A percentile compares a stretch with the other conserved stretches of the same genome.
Conservation (phyloP, 176 grass and related monocot species). For the Oryza australiensis region DNA sequence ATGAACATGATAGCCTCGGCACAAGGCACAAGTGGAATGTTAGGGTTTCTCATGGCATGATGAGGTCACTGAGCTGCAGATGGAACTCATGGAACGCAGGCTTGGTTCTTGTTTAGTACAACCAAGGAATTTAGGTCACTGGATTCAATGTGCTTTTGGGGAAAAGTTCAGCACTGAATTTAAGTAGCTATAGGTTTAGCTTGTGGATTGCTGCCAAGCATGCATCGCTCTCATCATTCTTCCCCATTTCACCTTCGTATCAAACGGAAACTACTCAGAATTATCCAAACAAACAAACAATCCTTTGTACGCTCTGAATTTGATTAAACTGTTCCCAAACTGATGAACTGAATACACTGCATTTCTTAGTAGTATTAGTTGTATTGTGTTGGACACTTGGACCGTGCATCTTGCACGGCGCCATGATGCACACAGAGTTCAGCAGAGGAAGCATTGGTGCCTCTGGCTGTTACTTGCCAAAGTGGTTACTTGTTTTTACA, state of each 20-base stretch:
- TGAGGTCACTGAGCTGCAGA: conserved; percentile 35
- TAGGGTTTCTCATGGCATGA: conserved; percentile 43
- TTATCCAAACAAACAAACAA: background rate
- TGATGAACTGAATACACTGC: background rate
- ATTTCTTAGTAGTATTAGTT: background rate
- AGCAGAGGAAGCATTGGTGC: conserved; percentile 17
- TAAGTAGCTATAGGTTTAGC: conserved; percentile 47
- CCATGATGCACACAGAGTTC: conserved; percentile 20
- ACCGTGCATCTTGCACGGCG: conserved; percentile 1
- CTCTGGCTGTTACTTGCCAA: conserved; percentile 25
- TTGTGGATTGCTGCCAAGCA: conserved; percentile 62
- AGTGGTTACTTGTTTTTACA: conserved; percentile 35
- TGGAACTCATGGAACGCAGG: conserved; percentile 15
- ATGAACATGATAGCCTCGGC: conserved; percentile 40
- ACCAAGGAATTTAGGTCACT: conserved; percentile 22
- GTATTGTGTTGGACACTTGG: background rate
- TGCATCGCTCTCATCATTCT: conserved; percentile 41
- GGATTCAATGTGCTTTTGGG: conserved; percentile 45
- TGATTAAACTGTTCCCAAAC: background rate
- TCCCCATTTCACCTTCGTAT: conserved; percentile 10
- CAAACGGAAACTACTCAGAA: background rate
- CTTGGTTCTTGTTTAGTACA: conserved; percentile 38
- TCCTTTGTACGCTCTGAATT: background rate
- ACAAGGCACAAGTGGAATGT: conserved; percentile 39
- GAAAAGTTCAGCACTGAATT: conserved; percentile 61